A percentile compares a stretch with the other conserved stretches of the same genome.
Evolutionary conservation across 2,329 filamentous ascomycete genomes (phyloP).

Genomic region (Ophiostoma angusticollis): DNA sequence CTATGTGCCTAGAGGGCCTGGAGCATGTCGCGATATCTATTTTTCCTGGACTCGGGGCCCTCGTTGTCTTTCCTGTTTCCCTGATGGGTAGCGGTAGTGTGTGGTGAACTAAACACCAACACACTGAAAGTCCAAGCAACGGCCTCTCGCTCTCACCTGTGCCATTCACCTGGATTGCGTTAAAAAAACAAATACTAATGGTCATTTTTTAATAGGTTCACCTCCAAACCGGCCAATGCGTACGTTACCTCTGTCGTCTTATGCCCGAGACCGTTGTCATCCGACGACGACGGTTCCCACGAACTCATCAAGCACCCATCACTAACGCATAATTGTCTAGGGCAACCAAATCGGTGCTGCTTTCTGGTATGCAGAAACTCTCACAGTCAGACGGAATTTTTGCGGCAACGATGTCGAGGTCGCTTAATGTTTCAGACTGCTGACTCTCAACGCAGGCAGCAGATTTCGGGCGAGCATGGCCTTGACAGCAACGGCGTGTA

Average conservation of each 20-base stretch:
- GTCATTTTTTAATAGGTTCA: slow-evolving; percentile 64
- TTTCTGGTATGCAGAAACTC: slow-evolving; percentile 64
- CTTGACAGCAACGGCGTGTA: slow-evolving; percentile 95
- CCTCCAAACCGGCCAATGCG: slow-evolving; percentile 99
- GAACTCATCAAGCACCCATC: no score
- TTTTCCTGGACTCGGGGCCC: background rate
- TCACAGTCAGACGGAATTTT: no score
- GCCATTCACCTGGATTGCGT: no score
- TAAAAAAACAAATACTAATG: slow-evolving; percentile 11
- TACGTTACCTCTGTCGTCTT: slow-evolving; percentile 34
- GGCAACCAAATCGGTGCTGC: slow-evolving; percentile 99
- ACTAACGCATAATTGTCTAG: slow-evolving; percentile 36
- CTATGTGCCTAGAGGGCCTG: background rate
- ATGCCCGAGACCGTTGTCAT: no score
- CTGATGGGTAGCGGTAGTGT: no score
- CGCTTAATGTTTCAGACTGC: slow-evolving; percentile 14
- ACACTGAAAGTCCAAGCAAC: no score
- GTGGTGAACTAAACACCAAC: no score
- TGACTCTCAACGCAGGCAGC: slow-evolving; percentile 44
- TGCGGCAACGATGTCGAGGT: background rate
- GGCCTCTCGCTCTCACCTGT: background rate
- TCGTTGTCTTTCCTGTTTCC: background rate
- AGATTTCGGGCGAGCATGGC: slow-evolving; percentile 82
- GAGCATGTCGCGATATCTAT: background rate
- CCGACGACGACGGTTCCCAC: no score